Percentiles rank a stretch among this genome's conserved stretches.
These are phyloP conservation scores for Solanum phureja DNA, from an alignment of 257 asterid species.

Conservation along the genomic window DNA sequence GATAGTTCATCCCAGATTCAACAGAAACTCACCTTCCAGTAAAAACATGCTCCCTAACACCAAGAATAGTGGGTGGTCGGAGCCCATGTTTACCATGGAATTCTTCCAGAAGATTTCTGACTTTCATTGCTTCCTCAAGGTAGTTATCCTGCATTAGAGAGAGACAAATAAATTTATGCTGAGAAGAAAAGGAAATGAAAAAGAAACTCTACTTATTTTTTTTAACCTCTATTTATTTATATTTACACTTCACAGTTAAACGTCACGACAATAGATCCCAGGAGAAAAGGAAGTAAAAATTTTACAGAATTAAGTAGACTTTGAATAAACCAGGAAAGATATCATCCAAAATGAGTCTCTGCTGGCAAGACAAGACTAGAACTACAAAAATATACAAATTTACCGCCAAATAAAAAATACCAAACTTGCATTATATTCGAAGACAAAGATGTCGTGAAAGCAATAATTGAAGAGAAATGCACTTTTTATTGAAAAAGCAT, in stretches of 20 bases:
- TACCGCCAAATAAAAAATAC: not conserved
- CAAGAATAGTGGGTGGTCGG: slow-evolving; percentile 95
- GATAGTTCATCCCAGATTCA: not conserved
- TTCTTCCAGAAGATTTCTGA: slow-evolving; percentile 95
- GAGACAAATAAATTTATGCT: not conserved
- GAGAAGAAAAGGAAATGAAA: not conserved
- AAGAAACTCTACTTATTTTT: not conserved
- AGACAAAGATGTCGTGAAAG: not conserved
- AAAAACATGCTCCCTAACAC: slow-evolving; percentile 95
- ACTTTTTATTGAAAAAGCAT: not conserved
- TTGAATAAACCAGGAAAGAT: not conserved
- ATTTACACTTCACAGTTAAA: not conserved
- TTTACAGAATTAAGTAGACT: not conserved
- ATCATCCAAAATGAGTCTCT: not conserved
- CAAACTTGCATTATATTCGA: not conserved
- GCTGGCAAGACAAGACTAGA: not conserved
- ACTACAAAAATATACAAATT: not conserved
- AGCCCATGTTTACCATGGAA: slow-evolving; percentile 87
- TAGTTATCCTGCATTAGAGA: slow-evolving; percentile 70
- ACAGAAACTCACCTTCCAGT: slow-evolving; percentile 72
- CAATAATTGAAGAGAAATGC: not conserved
- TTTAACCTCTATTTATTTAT: not conserved
- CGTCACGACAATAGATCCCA: not conserved
- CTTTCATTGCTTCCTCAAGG: slow-evolving; percentile 98
- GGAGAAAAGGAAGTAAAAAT: not conserved